phyloP scores from a whole-genome alignment of 306 rosid genomes.

The Trifolium repens region DNA sequence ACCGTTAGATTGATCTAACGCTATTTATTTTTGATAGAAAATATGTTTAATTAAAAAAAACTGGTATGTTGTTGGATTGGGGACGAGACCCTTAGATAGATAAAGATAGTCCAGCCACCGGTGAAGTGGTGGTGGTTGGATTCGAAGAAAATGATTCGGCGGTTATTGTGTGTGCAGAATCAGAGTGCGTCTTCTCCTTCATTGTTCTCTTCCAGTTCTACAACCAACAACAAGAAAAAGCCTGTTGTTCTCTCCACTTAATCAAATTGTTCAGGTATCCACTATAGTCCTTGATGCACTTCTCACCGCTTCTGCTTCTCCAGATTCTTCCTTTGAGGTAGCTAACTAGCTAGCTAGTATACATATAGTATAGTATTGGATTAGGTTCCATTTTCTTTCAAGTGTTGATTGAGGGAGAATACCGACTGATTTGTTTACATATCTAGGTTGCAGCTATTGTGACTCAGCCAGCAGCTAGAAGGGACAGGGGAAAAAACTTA shows the following conservation, averaged over 20 bases:
- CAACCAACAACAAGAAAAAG: constrained; percentile 48
- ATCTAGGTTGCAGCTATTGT: constrained; percentile 75
- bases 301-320: constrained; percentile 61
- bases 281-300: constrained; percentile 78
- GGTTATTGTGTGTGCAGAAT: constrained; percentile 9
- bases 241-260: constrained; percentile 58
- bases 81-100: too few species aligned
- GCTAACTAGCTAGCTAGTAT: too few species aligned
- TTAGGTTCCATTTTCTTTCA: too few species aligned
- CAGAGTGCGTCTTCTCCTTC: not conserved
- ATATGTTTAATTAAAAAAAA: too few species aligned
- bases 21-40: too few species aligned
- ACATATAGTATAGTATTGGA: too few species aligned
- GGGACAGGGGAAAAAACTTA: constrained; percentile 75
- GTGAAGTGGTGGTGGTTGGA: too few species aligned
- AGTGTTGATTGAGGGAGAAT: too few species aligned
- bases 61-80: too few species aligned
- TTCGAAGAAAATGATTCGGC: not conserved
- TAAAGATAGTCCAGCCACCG: too few species aligned
- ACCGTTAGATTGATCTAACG: too few species aligned
- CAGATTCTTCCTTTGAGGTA: constrained; percentile 39
- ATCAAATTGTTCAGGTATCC: constrained; percentile 56
- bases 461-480: constrained; percentile 85
- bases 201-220: not conserved
- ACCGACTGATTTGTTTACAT: too few species aligned